Evolutionary conservation across 768 basidiomycete genomes (phyloP).

Genomic region (Lactarius deliciosus): DNA sequence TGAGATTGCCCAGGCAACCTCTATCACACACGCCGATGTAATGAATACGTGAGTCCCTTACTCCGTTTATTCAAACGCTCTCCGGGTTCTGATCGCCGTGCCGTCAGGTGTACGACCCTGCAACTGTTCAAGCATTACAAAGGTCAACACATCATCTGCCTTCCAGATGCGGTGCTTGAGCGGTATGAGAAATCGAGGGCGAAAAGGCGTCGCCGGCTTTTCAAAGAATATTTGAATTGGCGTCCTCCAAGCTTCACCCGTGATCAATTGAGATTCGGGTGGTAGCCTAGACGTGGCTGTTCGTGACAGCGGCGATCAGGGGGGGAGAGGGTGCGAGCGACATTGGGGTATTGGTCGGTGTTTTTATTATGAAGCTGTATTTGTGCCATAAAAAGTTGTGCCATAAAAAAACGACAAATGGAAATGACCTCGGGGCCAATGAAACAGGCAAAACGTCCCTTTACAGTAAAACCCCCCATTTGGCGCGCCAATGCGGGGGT

Average conservation of each 20-base stretch:
- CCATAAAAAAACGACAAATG: background rate
- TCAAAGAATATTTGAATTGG: conserved; percentile 82
- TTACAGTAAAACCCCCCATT: background rate
- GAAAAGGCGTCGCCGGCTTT: conserved; percentile 78
- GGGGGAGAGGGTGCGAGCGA: background rate
- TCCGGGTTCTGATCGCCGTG: conserved; percentile 8
- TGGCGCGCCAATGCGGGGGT: background rate
- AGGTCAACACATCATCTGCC: conserved; percentile 88
- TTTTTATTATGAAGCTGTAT: conserved; percentile 15
- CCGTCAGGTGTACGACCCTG: conserved; percentile 79
- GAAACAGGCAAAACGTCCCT: background rate
- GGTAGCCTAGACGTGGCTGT: conserved; percentile 33
- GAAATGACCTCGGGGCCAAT: background rate
- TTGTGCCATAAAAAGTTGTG: conserved; percentile 10
- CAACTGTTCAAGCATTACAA: conserved; percentile 97
- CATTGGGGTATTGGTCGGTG: background rate
- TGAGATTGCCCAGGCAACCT: conserved; percentile 93
- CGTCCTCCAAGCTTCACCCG: conserved; percentile 93
- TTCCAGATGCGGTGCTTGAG: conserved; percentile 88
- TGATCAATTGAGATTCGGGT: conserved; percentile 79
- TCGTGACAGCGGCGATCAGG: conserved; percentile 26
- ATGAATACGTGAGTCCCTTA: conserved; percentile 88
- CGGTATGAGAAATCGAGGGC: conserved; percentile 81
- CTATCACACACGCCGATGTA: conserved; percentile 93
- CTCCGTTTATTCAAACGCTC: background rate